Conservation (phyloP, 1,284 basidiomycete species). For the Cryptococcus sp. region DNA sequence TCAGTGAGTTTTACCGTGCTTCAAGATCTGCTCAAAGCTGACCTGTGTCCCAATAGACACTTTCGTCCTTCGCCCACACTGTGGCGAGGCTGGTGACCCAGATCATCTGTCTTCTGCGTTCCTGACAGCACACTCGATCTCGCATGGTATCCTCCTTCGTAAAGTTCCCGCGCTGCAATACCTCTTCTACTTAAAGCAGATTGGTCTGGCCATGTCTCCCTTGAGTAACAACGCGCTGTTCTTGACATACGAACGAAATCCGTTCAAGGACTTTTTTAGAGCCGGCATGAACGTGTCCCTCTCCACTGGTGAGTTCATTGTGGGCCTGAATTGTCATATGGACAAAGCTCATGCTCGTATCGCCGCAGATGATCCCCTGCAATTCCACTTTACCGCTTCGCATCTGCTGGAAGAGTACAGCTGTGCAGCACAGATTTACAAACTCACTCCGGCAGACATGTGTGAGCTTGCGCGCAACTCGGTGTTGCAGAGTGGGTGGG, state of each 20-base stretch:
- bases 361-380: constrained; percentile 54
- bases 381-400: constrained; percentile 96
- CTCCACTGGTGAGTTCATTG: constrained; percentile 78
- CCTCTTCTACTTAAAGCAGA: constrained; percentile 94
- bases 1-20: constrained; percentile 67
- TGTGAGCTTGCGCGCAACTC: constrained; percentile 93
- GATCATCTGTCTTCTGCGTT: constrained; percentile 96
- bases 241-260: constrained; percentile 93
- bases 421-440: constrained; percentile 96
- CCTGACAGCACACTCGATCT: constrained; percentile 96
- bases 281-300: constrained; percentile 94
- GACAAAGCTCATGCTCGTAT: neutral
- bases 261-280: constrained; percentile 95
- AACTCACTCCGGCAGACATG: constrained; percentile 70
- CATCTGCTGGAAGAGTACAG: constrained; percentile 96
- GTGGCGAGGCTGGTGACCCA: constrained; percentile 97
- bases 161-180: constrained; percentile 91
- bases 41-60: constrained; percentile 61
- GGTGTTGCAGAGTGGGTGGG: constrained; percentile 94
- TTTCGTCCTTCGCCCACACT: constrained; percentile 95
- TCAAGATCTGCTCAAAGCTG: neutral
- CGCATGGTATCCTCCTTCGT: constrained; percentile 94
- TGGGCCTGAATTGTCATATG: neutral
- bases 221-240: constrained; percentile 97
- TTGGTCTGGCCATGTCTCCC: constrained; percentile 97